Conservation (phyloP, 352 stramenopile species). For the Phytophthora hybrid region DNA sequence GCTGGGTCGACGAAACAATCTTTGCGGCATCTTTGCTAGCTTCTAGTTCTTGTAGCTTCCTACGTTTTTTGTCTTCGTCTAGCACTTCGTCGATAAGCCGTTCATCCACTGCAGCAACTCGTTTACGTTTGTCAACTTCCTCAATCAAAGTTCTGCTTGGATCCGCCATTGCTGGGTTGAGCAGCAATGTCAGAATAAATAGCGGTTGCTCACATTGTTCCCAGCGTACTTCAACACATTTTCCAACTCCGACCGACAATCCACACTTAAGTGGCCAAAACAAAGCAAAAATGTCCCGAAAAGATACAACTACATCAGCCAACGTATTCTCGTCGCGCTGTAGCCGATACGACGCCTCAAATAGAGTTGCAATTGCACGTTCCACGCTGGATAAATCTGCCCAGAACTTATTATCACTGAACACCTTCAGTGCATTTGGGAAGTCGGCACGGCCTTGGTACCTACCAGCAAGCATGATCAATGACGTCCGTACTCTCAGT, state of each 20-base stretch:
- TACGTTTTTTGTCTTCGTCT: background rate
- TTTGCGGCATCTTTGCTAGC: background rate
- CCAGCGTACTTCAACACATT: background rate
- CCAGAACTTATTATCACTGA: constrained; percentile 2
- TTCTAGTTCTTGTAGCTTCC: background rate
- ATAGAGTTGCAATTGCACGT: constrained; percentile 5
- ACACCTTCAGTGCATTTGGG: constrained; percentile 1
- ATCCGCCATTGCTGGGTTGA: background rate
- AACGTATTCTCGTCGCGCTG: constrained; percentile 1
- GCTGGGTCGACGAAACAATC: constrained; percentile 3
- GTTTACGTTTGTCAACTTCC: background rate
- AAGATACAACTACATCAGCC: constrained; percentile 2
- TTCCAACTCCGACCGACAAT: background rate
- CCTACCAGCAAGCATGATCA: constrained; percentile 5
- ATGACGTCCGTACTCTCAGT: constrained; percentile 5
- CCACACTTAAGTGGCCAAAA: background rate
- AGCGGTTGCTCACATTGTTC: background rate
- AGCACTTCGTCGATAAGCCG: background rate
- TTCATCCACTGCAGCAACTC: background rate
- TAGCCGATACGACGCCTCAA: constrained; percentile 2
- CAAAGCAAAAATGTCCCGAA: constrained; percentile 1
- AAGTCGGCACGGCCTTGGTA: constrained; percentile 3
- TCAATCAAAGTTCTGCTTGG: background rate
- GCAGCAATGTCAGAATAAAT: constrained; percentile 2
- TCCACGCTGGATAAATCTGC: background rate